Conservation (phyloP, 2,329 filamentous ascomycete species). For the Exophiala oligosperma region DNA sequence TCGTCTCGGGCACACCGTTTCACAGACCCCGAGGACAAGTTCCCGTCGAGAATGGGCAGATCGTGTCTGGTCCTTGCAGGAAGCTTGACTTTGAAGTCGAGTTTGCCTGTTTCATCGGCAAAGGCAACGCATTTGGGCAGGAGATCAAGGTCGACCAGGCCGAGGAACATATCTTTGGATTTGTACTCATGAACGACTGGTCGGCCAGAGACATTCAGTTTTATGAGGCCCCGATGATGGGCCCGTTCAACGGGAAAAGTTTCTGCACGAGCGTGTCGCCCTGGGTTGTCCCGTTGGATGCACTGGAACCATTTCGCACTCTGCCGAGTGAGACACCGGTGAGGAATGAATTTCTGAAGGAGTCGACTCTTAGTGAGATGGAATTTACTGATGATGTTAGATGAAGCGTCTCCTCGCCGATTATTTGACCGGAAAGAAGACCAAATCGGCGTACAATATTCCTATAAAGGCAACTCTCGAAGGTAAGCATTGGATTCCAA, state of each 20-base stretch:
- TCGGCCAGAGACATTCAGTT: slow-evolving; percentile 42
- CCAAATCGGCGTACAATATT: slow-evolving; percentile 8
- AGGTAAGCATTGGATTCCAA: neutral
- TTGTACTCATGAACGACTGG: slow-evolving; percentile 85
- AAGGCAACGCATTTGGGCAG: slow-evolving; percentile 61
- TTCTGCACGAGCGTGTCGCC: slow-evolving; percentile 62
- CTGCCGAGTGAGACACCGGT: slow-evolving; percentile 6
- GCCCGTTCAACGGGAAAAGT: slow-evolving; percentile 62
- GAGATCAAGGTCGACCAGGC: slow-evolving; percentile 64
- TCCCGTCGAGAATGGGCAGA: neutral
- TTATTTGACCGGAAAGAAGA: slow-evolving; percentile 6
- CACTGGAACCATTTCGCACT: slow-evolving; percentile 39
- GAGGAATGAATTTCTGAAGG: neutral
- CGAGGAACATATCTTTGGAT: slow-evolving; percentile 71
- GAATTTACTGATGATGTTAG: neutral
- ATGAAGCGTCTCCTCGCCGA: slow-evolving; percentile 4
- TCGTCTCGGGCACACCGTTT: slow-evolving; percentile 62
- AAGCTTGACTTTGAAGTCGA: slow-evolving; percentile 78
- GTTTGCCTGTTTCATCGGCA: slow-evolving; percentile 71
- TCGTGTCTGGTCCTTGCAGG: slow-evolving; percentile 48
- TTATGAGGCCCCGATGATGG: slow-evolving; percentile 45
- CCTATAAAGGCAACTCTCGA: slow-evolving; percentile 6
- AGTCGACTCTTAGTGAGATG: neutral
- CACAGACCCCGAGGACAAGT: slow-evolving; percentile 18
- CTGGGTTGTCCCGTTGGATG: slow-evolving; percentile 63